Percentiles rank a stretch among this genome's conserved stretches.
Conservation (phyloP, 148 eudicot species). For the Beta vulgaris region DNA sequence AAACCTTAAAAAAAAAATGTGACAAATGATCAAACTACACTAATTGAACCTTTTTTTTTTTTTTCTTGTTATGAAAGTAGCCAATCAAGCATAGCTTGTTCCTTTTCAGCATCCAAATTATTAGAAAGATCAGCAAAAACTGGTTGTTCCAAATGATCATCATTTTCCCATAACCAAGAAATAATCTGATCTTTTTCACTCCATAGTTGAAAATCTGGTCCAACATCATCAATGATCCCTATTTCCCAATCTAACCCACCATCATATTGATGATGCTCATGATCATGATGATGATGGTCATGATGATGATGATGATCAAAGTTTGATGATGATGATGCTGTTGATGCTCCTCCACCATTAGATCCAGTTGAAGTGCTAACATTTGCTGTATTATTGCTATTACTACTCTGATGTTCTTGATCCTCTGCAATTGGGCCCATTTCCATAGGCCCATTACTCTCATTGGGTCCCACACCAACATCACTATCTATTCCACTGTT, state of each 20-base stretch:
- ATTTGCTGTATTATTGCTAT: neutral
- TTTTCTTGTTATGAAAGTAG: conserved; percentile 42
- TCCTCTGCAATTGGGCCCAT: conserved; percentile 16
- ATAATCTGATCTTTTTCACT: conserved; percentile 33
- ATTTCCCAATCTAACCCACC: conserved; percentile 32
- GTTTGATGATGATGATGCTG: conserved; percentile 26
- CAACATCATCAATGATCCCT: conserved; percentile 18
- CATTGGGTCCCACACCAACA: conserved; percentile 14
- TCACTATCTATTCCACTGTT: conserved; percentile 5
- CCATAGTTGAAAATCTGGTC: conserved; percentile 20
- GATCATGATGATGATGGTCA: neutral
- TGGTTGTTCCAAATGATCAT: conserved; percentile 13
- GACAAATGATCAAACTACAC: neutral
- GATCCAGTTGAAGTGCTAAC: conserved; percentile 14
- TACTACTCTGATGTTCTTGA: neutral
- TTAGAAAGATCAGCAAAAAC: conserved; percentile 14
- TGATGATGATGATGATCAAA: conserved; percentile 16
- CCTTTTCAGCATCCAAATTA: conserved; percentile 34
- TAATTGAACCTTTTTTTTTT: neutral
- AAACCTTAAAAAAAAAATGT: neutral
- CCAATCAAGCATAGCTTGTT: conserved; percentile 59
- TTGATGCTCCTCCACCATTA: conserved; percentile 22
- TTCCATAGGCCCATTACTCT: neutral
- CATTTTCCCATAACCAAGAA: conserved; percentile 47
- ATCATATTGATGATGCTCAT: conserved; percentile 20